A percentile compares a stretch with the other conserved stretches of the same genome.
These are phyloP conservation scores for Septoria petroselini DNA, from an alignment of 2,329 filamentous ascomycete species.

Conservation along the genomic window DNA sequence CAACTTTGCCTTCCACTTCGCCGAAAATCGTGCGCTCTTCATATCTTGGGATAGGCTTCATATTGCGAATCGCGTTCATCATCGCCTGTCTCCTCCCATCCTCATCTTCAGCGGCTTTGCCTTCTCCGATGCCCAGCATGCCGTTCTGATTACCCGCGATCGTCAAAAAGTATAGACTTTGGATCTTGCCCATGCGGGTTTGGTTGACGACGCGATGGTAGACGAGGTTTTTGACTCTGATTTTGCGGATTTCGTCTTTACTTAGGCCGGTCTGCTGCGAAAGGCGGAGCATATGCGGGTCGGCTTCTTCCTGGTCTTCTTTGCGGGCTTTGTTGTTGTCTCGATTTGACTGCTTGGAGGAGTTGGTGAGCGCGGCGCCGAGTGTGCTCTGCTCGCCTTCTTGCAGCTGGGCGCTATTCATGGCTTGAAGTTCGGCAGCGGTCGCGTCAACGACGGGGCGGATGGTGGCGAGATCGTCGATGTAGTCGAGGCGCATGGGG, in stretches of 20 bases:
- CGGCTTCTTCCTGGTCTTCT: conserved; percentile 32
- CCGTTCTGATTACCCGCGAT: conserved; percentile 87
- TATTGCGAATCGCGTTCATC: conserved; percentile 81
- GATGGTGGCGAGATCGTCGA: conserved; percentile 77
- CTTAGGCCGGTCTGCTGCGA: conserved; percentile 57
- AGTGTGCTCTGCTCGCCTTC: conserved; percentile 23
- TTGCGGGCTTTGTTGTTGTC: conserved; percentile 41
- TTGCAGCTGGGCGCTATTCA: conserved; percentile 56
- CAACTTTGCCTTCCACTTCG: conserved; percentile 76
- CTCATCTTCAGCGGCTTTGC: conserved; percentile 72
- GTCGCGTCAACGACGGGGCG: conserved; percentile 72
- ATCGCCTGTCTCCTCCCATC: conserved; percentile 70
- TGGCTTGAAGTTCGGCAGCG: conserved; percentile 44
- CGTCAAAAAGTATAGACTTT: conserved; percentile 68
- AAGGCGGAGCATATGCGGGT: conserved; percentile 51
- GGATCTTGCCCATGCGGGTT: conserved; percentile 92
- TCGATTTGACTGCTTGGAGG: too few relatives aligned
- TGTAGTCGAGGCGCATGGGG: conserved; percentile 67
- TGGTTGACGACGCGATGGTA: conserved; percentile 78
- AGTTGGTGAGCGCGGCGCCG: conserved; percentile 1
- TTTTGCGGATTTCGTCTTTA: conserved; percentile 45
- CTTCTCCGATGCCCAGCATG: conserved; percentile 81
- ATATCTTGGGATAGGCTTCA: conserved; percentile 88
- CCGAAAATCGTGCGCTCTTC: conserved; percentile 91
- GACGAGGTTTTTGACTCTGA: conserved; percentile 72